Evolutionary conservation across 148 eudicot genomes (phyloP), one percentile per base, ranked within the genome.

Genomic region (Rhododendron simsii): DNA sequence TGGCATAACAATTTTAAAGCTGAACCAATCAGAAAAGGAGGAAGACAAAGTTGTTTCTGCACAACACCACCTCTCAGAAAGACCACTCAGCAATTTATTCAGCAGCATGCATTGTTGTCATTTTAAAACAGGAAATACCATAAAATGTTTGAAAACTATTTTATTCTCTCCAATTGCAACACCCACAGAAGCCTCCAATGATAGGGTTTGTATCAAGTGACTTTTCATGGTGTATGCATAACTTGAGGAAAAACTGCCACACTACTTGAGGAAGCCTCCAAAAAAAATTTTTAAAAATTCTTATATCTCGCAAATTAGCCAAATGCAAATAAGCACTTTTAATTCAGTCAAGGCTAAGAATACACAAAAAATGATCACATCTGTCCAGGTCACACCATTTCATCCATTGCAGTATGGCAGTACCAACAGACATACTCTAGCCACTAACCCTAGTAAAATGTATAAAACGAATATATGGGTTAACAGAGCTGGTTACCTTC

Each of bases 401-500:
- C 63, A 57, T 57, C 16, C 23, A 57, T 20, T 57, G 63, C 63
- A 57, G n/a, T 57, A 57, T 12, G 63, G 63, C 20, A 57, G 63
- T 16, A 5, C 63, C 63, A 57, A 57, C 7, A 57, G 63, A 18
- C 63, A 57, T 18, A 57, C 63, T 16, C 63, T 57, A 20, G 23
- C n/a, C 23, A 12, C 63, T 57, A 57, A 18, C 23, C 63, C 63
- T 57, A 14, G 59, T 57, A 57, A 18, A 57, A 47, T 12, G 71
- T 79, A 30, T 18, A 73, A 30, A 50, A 6, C 44, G 1, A 69
- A 81, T 86, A 2, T 59, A 21, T 45, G 7, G 30, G 78, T 75
- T 9, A 44, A 77, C 1, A 39, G 57, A 41, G 55, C 30, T 20
- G 71, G 41, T 78, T 95, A 95, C 99, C 98, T 93, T 93, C 96